Conservation (phyloP, 2,329 filamentous ascomycete species). For the Apiospora arundinis region DNA sequence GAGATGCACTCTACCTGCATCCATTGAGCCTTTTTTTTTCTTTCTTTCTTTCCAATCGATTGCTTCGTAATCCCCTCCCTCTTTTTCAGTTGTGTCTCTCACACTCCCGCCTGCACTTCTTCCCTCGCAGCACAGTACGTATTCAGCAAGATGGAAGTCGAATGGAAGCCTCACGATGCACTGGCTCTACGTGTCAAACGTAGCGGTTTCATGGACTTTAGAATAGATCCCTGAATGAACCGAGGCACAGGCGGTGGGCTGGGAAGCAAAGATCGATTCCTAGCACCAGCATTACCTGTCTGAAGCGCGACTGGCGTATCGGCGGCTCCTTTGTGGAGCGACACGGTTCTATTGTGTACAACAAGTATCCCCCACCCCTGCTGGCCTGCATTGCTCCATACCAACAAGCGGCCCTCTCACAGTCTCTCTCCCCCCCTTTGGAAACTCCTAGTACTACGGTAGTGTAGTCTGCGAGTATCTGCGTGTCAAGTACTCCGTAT, state of each 20-base stretch:
- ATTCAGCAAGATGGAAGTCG: constrained; percentile 3
- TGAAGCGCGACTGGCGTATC: constrained; percentile 28
- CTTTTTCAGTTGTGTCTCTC: constrained; percentile 31
- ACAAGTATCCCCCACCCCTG: constrained; percentile 2
- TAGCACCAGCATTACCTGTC: constrained; percentile 23
- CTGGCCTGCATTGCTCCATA: constrained; percentile 14
- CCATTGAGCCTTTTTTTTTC: background rate
- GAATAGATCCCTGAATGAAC: constrained; percentile 25
- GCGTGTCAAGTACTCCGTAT: background rate
- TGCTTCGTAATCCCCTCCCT: constrained; percentile 19
- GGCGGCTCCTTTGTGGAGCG: constrained; percentile 25
- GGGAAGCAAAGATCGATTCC: constrained; percentile 22
- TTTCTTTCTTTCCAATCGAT: constrained; percentile 23
- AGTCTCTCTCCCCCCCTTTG: background rate
- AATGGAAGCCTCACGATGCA: background rate
- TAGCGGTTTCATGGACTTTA: constrained; percentile 25
- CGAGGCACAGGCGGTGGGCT: constrained; percentile 15
- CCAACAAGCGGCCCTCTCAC: constrained; percentile 15
- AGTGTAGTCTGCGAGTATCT: constrained; percentile 5
- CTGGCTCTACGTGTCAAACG: constrained; percentile 25
- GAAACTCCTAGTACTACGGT: constrained; percentile 6
- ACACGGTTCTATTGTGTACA: constrained; percentile 20
- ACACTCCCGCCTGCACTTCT: constrained; percentile 28
- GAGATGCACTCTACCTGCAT: background rate
- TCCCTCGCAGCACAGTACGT: constrained; percentile 2